Conservation (phyloP, 345 rosid genomes). For the Clarkia xantiana region DNA sequence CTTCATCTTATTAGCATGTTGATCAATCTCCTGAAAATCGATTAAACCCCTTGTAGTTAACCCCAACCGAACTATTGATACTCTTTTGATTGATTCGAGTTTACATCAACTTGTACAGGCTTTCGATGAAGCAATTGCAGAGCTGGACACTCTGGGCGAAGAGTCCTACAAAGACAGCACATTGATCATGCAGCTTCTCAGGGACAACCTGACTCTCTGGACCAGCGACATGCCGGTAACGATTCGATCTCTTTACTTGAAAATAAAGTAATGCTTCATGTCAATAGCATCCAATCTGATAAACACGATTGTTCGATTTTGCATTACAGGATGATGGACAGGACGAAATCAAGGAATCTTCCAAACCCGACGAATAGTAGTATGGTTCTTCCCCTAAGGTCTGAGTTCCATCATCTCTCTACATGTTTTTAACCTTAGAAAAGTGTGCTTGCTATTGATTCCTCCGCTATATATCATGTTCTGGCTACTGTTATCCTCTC, state of each 20-base stretch:
- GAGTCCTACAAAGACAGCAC: constrained; percentile 77
- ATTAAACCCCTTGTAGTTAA: too few species aligned
- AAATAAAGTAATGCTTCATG: background rate
- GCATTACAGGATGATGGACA: constrained; percentile 52
- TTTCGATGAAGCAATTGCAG: constrained; percentile 11
- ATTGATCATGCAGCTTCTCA: constrained; percentile 88
- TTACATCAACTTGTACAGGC: constrained; percentile 3
- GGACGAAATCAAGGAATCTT: constrained; percentile 65
- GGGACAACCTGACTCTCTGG: constrained; percentile 87
- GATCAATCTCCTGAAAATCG: background rate
- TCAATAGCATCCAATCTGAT: background rate
- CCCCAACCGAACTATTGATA: background rate
- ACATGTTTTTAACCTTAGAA: constrained; percentile 39
- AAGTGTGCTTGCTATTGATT: constrained; percentile 37
- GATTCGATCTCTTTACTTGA: background rate
- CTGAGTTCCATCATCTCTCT: constrained; percentile 27
- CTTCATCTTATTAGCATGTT: background rate
- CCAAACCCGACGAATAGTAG: constrained; percentile 51
- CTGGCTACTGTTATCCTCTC: too few species aligned
- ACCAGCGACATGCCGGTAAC: constrained; percentile 82
- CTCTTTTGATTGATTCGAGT: background rate
- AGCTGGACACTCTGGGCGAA: constrained; percentile 10
- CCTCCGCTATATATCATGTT: constrained; percentile 5
- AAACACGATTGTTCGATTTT: constrained; percentile 5
- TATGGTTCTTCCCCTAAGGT: constrained; percentile 13